A percentile compares a stretch with the other conserved stretches of the same genome.
These are phyloP conservation scores for Steccherinum ochraceum DNA, from an alignment of 768 basidiomycete species.

Conservation along the genomic window DNA sequence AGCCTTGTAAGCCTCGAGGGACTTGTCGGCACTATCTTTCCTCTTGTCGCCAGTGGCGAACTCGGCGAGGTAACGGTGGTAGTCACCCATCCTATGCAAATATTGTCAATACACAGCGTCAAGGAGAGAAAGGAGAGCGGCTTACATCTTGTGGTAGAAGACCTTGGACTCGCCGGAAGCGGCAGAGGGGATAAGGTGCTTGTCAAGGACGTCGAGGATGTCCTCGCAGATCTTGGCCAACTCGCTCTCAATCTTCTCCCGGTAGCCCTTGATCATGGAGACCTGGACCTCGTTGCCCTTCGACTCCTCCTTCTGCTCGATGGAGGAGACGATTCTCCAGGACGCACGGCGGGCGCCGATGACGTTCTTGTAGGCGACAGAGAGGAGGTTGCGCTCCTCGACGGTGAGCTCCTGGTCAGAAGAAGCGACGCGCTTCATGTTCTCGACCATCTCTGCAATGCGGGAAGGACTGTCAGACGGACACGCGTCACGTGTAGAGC, in stretches of 20 bases:
- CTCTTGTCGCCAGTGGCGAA: conserved; percentile 98
- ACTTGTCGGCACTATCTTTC: conserved; percentile 96
- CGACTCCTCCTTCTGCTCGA: conserved; percentile 98
- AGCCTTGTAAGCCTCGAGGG: conserved; percentile 94
- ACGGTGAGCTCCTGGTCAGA: conserved; percentile 98
- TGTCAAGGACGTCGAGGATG: conserved; percentile 94
- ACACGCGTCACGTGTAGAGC: conserved; percentile 8
- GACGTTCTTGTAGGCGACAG: conserved; percentile 99
- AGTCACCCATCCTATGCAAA: conserved; percentile 6
- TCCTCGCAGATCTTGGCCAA: conserved; percentile 98
- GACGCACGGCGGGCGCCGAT: conserved; percentile 97
- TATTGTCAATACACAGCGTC: not conserved
- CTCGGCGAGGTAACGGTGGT: conserved; percentile 50
- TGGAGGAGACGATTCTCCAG: conserved; percentile 97
- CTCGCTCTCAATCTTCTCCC: conserved; percentile 96
- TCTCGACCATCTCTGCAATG: conserved; percentile 88
- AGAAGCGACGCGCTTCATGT: conserved; percentile 98
- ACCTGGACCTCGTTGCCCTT: conserved; percentile 97
- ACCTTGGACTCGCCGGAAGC: conserved; percentile 97
- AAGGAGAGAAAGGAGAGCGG: conserved; percentile 1
- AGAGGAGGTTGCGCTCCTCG: conserved; percentile 96
- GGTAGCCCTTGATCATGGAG: conserved; percentile 94
- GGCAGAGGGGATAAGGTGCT: conserved; percentile 96
- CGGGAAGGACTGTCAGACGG: conserved; percentile 10
- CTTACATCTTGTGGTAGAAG: conserved; percentile 98